Percentiles rank a stretch among this genome's conserved stretches.
phyloP scores from a whole-genome alignment of 768 basidiomycete genomes.

The Erythrobasidium yunnanense region DNA sequence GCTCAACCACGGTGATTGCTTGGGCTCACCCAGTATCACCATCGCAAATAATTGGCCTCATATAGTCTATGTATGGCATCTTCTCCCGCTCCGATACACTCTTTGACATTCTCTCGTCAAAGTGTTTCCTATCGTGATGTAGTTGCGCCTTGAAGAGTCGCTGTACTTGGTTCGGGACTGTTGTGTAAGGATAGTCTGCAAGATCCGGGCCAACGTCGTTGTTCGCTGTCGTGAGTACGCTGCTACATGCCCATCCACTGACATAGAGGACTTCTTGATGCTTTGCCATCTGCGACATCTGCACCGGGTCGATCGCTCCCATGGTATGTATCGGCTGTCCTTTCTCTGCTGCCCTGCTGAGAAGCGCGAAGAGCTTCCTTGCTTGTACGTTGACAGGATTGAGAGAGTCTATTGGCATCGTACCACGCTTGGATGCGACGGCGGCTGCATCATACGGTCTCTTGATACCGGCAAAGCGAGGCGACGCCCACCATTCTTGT shows the following conservation, averaged over 20 bases:
- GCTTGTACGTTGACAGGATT: slow-evolving; percentile 62
- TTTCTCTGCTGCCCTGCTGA: slow-evolving; percentile 55
- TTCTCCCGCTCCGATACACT: slow-evolving; percentile 56
- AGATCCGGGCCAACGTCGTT: slow-evolving; percentile 89
- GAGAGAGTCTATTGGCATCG: slow-evolving; percentile 63
- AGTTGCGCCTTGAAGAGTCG: slow-evolving; percentile 83
- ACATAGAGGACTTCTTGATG: slow-evolving; percentile 79
- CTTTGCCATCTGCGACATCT: slow-evolving; percentile 85
- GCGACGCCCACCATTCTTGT: slow-evolving; percentile 60
- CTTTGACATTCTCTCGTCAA: slow-evolving; percentile 66
- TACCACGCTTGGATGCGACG: slow-evolving; percentile 82
- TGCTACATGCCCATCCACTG: slow-evolving; percentile 80
- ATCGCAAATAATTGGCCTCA: slow-evolving; percentile 86
- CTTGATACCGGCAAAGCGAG: slow-evolving; percentile 62
- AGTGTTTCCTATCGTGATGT: slow-evolving; percentile 83
- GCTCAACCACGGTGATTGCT: not conserved
- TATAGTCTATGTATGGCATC: slow-evolving; percentile 71
- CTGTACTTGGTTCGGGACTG: slow-evolving; percentile 90
- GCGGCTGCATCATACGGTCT: slow-evolving; percentile 68
- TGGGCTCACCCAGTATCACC: slow-evolving; percentile 73
- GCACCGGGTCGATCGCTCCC: slow-evolving; percentile 85
- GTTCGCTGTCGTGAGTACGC: slow-evolving; percentile 73
- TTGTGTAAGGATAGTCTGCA: slow-evolving; percentile 86
- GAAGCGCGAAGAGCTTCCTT: slow-evolving; percentile 65
- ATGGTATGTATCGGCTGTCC: slow-evolving; percentile 72